Evolutionary conservation across 306 rosid genomes (phyloP).

Genomic region (Prunus davidiana): DNA sequence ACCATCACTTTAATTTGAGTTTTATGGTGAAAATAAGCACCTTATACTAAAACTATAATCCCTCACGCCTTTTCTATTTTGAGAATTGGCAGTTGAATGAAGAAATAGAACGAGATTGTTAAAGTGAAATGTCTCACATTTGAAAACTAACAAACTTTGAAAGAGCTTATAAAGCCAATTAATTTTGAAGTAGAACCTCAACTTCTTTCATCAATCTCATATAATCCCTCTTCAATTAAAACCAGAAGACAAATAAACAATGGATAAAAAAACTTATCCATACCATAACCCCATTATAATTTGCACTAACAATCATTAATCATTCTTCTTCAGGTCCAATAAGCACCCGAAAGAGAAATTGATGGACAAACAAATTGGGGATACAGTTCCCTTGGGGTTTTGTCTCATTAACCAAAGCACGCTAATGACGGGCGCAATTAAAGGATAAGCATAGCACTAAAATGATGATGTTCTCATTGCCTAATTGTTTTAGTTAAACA

Average conservation of each 20-base stretch:
- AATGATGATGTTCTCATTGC: neutral
- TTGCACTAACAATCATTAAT: neutral
- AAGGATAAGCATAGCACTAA: neutral
- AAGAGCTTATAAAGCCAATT: too few relatives aligned
- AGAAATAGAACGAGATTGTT: too few relatives aligned
- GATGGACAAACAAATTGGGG: neutral
- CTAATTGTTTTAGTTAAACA: neutral
- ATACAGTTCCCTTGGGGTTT: neutral
- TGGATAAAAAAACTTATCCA: neutral
- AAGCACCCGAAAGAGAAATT: neutral
- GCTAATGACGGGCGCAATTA: slow-evolving; percentile 5
- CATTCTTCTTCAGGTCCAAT: neutral
- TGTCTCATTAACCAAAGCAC: slow-evolving; percentile 9
- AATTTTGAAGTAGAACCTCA: too few relatives aligned
- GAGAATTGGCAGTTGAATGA: too few relatives aligned
- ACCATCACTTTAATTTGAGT: too few relatives aligned
- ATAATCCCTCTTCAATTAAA: neutral
- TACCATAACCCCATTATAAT: neutral
- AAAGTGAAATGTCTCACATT: too few relatives aligned
- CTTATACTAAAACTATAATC: too few relatives aligned
- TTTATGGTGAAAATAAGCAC: too few relatives aligned
- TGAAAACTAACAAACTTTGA: too few relatives aligned
- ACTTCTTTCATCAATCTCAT: too few relatives aligned
- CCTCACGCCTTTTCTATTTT: too few relatives aligned
- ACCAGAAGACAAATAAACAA: neutral